Evolutionary conservation across 2,329 filamentous ascomycete genomes (phyloP).

Genomic region (Clonostachys rosea): DNA sequence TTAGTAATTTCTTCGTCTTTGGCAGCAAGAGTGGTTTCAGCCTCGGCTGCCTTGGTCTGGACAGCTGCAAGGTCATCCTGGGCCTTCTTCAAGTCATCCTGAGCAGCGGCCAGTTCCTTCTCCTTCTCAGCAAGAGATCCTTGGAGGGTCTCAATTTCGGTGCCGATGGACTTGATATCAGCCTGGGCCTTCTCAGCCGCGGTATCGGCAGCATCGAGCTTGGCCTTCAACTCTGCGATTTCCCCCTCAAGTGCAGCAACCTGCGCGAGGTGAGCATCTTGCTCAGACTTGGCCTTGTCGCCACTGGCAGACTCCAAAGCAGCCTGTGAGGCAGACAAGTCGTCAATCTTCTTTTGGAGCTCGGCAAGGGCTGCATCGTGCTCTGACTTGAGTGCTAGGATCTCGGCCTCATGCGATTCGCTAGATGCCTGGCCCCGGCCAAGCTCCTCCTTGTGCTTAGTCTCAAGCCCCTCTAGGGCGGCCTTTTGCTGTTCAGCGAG

Average conservation of each 20-base stretch:
- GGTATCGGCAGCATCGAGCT: constrained; percentile 41
- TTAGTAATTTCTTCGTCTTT: constrained; percentile 46
- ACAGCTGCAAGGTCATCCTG: constrained; percentile 42
- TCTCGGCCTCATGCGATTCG: constrained; percentile 39
- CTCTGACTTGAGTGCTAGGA: constrained; percentile 42
- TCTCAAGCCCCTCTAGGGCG: constrained; percentile 41
- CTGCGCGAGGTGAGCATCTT: constrained; percentile 36
- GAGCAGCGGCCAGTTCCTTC: constrained; percentile 37
- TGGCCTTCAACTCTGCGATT: constrained; percentile 42
- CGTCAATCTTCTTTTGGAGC: constrained; percentile 51
- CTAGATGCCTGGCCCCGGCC: constrained; percentile 37
- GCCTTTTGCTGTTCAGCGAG: constrained; percentile 45
- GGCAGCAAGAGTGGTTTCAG: constrained; percentile 36
- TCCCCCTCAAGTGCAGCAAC: constrained; percentile 47
- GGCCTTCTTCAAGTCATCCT: constrained; percentile 29
- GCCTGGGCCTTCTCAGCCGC: constrained; percentile 33
- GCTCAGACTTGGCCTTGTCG: constrained; percentile 36
- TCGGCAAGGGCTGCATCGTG: constrained; percentile 43
- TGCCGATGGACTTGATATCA: constrained; percentile 36
- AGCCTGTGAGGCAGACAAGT: constrained; percentile 41
- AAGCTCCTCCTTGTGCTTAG: constrained; percentile 47
- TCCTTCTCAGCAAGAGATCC: constrained; percentile 35
- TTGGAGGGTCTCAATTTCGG: constrained; percentile 30
- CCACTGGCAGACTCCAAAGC: constrained; percentile 38
- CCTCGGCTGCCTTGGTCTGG: constrained; percentile 40